Percentiles rank a stretch among this genome's conserved stretches.
Conservation (phyloP, 2,329 filamentous ascomycete species). For the Hirsutella thompsonii region DNA sequence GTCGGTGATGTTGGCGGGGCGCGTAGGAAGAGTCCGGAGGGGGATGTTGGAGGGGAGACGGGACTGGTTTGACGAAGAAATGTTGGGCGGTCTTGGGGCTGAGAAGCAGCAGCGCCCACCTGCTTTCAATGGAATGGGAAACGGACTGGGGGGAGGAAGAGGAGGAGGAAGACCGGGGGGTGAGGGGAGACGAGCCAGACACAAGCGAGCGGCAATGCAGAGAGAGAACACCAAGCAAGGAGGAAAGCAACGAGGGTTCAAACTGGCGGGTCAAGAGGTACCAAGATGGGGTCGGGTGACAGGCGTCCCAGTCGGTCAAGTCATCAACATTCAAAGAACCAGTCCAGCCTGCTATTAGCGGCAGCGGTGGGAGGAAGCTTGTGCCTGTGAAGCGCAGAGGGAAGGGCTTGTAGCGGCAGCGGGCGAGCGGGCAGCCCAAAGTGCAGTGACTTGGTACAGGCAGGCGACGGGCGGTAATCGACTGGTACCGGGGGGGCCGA, state of each 20-base stretch:
- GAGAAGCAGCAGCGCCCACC: constrained; percentile 61
- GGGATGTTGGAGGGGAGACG: constrained; percentile 77
- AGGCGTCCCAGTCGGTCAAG: constrained; percentile 6
- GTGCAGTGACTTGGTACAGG: not conserved
- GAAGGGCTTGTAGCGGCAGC: not conserved
- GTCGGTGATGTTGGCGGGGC: constrained; percentile 23
- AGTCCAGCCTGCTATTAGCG: not conserved
- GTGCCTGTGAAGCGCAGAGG: too few species aligned
- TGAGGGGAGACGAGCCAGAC: constrained; percentile 9
- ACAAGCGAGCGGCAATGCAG: constrained; percentile 5
- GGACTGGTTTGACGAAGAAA: constrained; percentile 60
- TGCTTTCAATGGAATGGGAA: constrained; percentile 24
- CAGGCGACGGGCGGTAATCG: not conserved
- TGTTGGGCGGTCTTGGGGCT: constrained; percentile 71
- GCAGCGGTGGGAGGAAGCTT: not conserved
- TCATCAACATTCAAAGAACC: not conserved
- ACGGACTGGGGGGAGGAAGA: constrained; percentile 13
- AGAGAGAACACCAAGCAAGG: too few species aligned
- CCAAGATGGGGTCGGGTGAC: not conserved
- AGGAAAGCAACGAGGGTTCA: not conserved
- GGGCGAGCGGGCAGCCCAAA: too few species aligned
- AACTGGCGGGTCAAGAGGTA: not conserved
- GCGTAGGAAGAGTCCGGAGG: constrained; percentile 55
- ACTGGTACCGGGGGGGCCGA: not conserved
- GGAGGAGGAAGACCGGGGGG: constrained; percentile 15